phyloP scores from a whole-genome alignment of 306 rosid genomes.

The Gleditsia sinensis region DNA sequence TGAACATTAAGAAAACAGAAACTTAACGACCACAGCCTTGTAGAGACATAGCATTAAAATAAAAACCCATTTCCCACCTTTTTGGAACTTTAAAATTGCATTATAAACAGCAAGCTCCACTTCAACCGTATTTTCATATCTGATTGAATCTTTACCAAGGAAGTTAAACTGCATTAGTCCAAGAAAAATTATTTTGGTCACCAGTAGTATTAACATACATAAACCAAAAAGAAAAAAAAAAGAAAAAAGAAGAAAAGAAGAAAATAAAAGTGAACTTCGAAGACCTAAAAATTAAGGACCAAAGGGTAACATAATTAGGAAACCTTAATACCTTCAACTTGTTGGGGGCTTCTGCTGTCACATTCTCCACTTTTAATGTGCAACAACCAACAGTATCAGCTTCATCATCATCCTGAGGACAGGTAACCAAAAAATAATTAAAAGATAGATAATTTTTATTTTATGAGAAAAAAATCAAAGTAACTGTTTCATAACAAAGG shows the following conservation, averaged over 20 bases:
- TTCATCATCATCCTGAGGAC: neutral
- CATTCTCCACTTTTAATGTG: constrained; percentile 97
- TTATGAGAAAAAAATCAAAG: neutral
- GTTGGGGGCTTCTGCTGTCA: constrained; percentile 72
- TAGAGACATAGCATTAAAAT: neutral
- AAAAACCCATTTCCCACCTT: constrained; percentile 51
- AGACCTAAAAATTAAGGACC: too few relatives aligned
- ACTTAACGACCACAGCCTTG: constrained; percentile 13
- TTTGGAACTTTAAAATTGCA: constrained; percentile 80
- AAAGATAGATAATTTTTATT: neutral
- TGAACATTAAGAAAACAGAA: constrained; percentile 39
- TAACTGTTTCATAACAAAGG: neutral
- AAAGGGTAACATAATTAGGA: neutral
- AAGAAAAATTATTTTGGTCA: constrained; percentile 30
- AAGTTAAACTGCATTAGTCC: constrained; percentile 79
- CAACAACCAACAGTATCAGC: constrained; percentile 92
- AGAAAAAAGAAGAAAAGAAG: too few relatives aligned
- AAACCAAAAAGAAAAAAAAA: too few relatives aligned
- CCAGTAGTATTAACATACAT: neutral
- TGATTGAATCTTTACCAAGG: constrained; percentile 99
- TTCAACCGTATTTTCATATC: constrained; percentile 85
- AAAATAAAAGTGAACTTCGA: too few relatives aligned
- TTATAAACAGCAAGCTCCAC: constrained; percentile 90
- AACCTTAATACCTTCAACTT: constrained; percentile 65
- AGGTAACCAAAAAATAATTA: neutral